phyloP scores from a whole-genome alignment of 2,329 filamentous ascomycete species.

The Aureobasidium sp. region DNA sequence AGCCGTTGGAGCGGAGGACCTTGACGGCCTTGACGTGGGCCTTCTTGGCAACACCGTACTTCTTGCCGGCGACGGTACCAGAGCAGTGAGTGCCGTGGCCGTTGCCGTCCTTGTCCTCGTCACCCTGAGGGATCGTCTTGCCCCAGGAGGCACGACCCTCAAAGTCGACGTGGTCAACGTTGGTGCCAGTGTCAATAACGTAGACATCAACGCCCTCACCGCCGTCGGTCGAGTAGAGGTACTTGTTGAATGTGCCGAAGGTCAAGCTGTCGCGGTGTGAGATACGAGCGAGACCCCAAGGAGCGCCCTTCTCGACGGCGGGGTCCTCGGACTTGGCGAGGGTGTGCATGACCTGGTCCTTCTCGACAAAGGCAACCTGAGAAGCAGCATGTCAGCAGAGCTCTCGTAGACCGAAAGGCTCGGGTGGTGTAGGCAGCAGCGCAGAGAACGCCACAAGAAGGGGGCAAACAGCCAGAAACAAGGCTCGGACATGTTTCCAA shows the following conservation, averaged over 20 bases:
- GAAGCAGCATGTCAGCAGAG: slow-evolving; percentile 12
- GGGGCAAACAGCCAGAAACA: not conserved
- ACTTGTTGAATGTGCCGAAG: slow-evolving; percentile 97
- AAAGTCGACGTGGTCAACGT: slow-evolving; percentile 89
- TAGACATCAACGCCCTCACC: slow-evolving; percentile 98
- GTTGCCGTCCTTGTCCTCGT: slow-evolving; percentile 88
- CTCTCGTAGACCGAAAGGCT: not conserved
- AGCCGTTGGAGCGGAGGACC: slow-evolving; percentile 94
- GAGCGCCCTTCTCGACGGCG: slow-evolving; percentile 78
- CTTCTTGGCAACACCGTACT: slow-evolving; percentile 99
- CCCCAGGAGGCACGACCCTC: slow-evolving; percentile 94
- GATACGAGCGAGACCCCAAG: slow-evolving; percentile 98
- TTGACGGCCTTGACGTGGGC: slow-evolving; percentile 95
- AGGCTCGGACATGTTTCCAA: not conserved
- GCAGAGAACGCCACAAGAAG: not conserved
- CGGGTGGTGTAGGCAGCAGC: not conserved
- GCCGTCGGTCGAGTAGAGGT: slow-evolving; percentile 79
- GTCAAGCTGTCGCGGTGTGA: slow-evolving; percentile 82
- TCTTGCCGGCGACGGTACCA: slow-evolving; percentile 93
- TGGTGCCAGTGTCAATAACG: slow-evolving; percentile 96
- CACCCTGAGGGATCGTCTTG: slow-evolving; percentile 81
- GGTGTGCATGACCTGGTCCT: slow-evolving; percentile 84
- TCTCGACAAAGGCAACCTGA: slow-evolving; percentile 94
- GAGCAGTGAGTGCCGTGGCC: slow-evolving; percentile 99
- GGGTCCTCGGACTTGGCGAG: slow-evolving; percentile 41